phyloP scores from a whole-genome alignment of 805 yeast species.

The Ogataea saltuana region DNA sequence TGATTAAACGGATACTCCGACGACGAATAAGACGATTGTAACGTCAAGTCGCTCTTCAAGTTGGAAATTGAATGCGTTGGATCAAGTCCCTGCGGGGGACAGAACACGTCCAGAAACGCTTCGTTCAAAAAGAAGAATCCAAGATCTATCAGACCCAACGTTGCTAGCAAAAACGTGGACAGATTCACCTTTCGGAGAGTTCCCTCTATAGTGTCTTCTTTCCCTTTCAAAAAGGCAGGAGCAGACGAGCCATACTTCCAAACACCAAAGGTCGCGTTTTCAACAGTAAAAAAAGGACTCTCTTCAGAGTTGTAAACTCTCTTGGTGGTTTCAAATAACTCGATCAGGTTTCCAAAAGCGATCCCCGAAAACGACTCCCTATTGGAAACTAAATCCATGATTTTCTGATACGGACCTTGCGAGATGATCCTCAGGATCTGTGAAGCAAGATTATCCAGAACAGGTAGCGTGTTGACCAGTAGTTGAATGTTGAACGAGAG shows the following conservation, averaged over 20 bases:
- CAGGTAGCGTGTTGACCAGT: conserved; percentile 66
- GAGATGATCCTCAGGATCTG: conserved; percentile 76
- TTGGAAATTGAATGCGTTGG: conserved; percentile 41
- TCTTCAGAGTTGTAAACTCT: conserved; percentile 63
- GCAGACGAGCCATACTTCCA: conserved; percentile 65
- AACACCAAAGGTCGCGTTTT: conserved; percentile 68
- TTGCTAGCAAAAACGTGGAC: conserved; percentile 85
- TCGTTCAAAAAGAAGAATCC: conserved; percentile 88
- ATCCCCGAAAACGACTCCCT: conserved; percentile 66
- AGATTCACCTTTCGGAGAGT: conserved; percentile 82
- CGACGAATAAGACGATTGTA: conserved; percentile 19
- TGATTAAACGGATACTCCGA: conserved; percentile 13
- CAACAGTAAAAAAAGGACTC: conserved; percentile 71
- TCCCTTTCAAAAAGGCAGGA: conserved; percentile 56
- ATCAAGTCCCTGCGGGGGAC: conserved; percentile 65
- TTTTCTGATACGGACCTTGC: conserved; percentile 72
- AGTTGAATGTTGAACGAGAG: conserved; percentile 64
- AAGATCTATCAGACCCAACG: conserved; percentile 78
- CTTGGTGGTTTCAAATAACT: conserved; percentile 76
- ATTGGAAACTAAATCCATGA: conserved; percentile 66
- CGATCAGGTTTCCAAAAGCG: conserved; percentile 65
- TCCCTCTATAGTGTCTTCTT: conserved; percentile 60
- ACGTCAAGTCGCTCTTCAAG: conserved; percentile 23
- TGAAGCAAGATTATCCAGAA: conserved; percentile 77
- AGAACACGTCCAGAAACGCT: conserved; percentile 81